Conservation (phyloP, 78 protist genomes). For the Thecamonas trahens region DNA sequence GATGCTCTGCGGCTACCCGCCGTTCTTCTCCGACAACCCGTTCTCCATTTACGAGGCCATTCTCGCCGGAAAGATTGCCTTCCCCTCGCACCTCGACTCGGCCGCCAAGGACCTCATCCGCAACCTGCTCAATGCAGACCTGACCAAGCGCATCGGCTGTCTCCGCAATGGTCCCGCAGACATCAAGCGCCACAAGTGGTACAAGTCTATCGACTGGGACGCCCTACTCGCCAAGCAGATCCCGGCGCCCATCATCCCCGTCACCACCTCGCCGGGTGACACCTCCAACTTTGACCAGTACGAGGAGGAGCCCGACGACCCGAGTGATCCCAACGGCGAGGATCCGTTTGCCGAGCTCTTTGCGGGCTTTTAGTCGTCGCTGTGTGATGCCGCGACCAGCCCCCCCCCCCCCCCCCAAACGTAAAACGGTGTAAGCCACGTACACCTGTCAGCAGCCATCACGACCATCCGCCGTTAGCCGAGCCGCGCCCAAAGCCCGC, state of each 20-base stretch:
- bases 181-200: constrained; percentile 86
- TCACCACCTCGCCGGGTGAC: constrained; percentile 43
- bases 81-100: constrained; percentile 75
- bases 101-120: constrained; percentile 75
- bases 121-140: constrained; percentile 70
- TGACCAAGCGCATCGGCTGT: constrained; percentile 82
- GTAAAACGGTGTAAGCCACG: too few species aligned
- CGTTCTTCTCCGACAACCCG: constrained; percentile 86
- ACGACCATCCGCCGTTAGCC: too few species aligned
- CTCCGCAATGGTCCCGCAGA: constrained; percentile 75
- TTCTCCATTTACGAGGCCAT: constrained; percentile 83
- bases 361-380: constrained; percentile 32
- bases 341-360: constrained; percentile 34
- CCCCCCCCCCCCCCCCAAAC: too few species aligned
- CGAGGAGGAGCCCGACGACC: constrained; percentile 57
- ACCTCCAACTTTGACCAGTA: constrained; percentile 72
- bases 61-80: constrained; percentile 61
- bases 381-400: too few species aligned
- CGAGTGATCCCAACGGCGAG: constrained; percentile 13
- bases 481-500: too few species aligned
- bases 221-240: constrained; percentile 24
- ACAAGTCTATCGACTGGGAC: constrained; percentile 72
- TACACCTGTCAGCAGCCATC: too few species aligned
- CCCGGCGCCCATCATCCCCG: constrained; percentile 58
- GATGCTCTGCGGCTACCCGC: constrained; percentile 52